Conservation (phyloP, 2,329 filamentous ascomycete species). For the Fusarium concolor region DNA sequence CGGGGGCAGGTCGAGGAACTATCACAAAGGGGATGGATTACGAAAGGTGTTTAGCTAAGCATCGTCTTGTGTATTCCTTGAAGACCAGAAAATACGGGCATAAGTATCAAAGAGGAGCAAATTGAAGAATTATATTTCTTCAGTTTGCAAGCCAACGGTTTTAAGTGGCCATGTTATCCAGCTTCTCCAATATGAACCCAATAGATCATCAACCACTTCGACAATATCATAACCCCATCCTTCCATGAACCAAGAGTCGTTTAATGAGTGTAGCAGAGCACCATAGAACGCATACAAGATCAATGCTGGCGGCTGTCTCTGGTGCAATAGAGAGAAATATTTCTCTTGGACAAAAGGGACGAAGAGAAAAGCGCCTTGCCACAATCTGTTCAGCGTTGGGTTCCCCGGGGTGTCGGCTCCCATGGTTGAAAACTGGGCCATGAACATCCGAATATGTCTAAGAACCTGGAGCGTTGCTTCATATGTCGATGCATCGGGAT, state of each 20-base stretch:
- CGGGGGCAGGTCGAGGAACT: no score
- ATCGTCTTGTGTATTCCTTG: no score
- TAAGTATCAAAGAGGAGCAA: no score
- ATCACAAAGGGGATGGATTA: no score
- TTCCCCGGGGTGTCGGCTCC: background rate
- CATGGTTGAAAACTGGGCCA: background rate
- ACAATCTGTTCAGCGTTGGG: background rate
- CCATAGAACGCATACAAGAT: slow-evolving; percentile 9
- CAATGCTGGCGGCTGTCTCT: slow-evolving; percentile 6
- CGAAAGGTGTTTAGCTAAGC: no score
- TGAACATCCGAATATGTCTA: slow-evolving; percentile 6
- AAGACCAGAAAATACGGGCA: no score
- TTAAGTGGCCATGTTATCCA: slow-evolving; percentile 18
- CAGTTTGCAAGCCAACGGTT: background rate
- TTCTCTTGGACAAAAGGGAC: background rate
- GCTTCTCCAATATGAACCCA: slow-evolving; percentile 8
- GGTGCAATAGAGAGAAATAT: slow-evolving; percentile 1
- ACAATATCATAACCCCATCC: slow-evolving; percentile 22
- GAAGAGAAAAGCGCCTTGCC: slow-evolving; percentile 1
- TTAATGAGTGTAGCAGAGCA: background rate
- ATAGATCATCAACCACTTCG: background rate
- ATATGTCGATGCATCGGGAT: background rate
- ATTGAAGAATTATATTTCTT: no score
- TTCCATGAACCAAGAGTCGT: slow-evolving; percentile 13
- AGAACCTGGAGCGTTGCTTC: background rate